Conservation (phyloP, 345 rosid genomes). For the Nephelium lappaceum region DNA sequence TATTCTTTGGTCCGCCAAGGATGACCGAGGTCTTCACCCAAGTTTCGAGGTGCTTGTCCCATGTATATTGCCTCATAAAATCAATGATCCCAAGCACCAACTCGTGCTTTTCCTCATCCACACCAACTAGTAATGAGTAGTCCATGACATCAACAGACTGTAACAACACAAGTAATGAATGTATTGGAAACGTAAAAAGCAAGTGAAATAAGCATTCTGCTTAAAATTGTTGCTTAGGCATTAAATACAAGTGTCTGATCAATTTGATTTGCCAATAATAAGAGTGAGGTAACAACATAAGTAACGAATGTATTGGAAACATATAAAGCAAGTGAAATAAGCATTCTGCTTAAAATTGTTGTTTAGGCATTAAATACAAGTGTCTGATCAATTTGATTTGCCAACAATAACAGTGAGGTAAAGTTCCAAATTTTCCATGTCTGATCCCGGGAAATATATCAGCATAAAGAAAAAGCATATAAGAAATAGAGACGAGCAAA, state of each 20-base stretch:
- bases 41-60: conserved; percentile 98
- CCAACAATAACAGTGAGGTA: neutral
- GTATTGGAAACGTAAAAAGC: conserved; percentile 15
- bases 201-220: neutral
- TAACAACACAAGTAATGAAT: conserved; percentile 23
- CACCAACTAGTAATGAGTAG: conserved; percentile 86
- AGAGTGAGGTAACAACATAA: conserved; percentile 36
- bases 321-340: neutral
- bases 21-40: conserved; percentile 88
- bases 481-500: neutral
- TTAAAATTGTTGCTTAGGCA: neutral
- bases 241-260: neutral
- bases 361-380: neutral
- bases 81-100: conserved; percentile 89
- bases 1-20: conserved; percentile 73
- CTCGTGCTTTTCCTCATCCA: conserved; percentile 81
- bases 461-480: neutral
- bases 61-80: conserved; percentile 96
- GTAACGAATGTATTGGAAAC: conserved; percentile 18
- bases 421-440: neutral
- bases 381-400: neutral
- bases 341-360: neutral
- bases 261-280: neutral
- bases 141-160: conserved; percentile 96
- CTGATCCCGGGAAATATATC: neutral